Conservation (phyloP, 202 grass and related monocot genomes). For the Eragrostis tef region DNA sequence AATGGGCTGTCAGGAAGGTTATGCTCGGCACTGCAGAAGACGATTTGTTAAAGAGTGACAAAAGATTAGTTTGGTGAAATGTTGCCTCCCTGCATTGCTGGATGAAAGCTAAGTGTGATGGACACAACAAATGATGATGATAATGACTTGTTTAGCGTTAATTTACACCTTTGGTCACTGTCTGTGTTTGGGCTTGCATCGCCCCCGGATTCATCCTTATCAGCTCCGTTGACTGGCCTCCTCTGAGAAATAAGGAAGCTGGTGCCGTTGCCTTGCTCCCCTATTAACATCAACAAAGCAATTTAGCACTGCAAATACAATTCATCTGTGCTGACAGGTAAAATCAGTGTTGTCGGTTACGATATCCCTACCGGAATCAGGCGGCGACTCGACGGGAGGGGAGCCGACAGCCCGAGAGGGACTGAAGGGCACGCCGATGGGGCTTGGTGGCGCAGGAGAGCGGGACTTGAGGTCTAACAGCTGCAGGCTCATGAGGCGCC, state of each 20-base stretch:
- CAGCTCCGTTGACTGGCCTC: slow-evolving; percentile 61
- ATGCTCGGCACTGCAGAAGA: slow-evolving; percentile 65
- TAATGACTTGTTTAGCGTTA: slow-evolving; percentile 49
- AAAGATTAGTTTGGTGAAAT: slow-evolving; percentile 56
- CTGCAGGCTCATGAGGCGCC: slow-evolving; percentile 76
- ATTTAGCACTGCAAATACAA: background rate
- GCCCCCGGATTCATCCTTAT: slow-evolving; percentile 85
- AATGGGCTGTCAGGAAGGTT: slow-evolving; percentile 94
- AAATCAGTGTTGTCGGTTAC: background rate
- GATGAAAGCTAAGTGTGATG: slow-evolving; percentile 52
- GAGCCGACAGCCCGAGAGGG: slow-evolving; percentile 24
- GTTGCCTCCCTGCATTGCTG: slow-evolving; percentile 42
- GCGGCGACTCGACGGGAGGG: slow-evolving; percentile 35
- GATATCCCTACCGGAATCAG: slow-evolving; percentile 46
- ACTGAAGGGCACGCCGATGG: slow-evolving; percentile 55
- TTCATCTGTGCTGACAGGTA: background rate
- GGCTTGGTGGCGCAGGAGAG: slow-evolving; percentile 35
- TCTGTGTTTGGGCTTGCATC: slow-evolving; percentile 72
- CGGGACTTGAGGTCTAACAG: slow-evolving; percentile 73
- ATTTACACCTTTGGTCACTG: slow-evolving; percentile 86
- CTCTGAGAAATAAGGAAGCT: slow-evolving; percentile 55
- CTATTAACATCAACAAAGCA: slow-evolving; percentile 41
- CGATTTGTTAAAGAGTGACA: background rate
- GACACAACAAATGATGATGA: slow-evolving; percentile 38
- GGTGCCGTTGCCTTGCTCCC: slow-evolving; percentile 51